These are phyloP conservation scores for Aspergillus bombycis DNA, from an alignment of 2,329 filamentous ascomycete genomes.

Conservation along the genomic window DNA sequence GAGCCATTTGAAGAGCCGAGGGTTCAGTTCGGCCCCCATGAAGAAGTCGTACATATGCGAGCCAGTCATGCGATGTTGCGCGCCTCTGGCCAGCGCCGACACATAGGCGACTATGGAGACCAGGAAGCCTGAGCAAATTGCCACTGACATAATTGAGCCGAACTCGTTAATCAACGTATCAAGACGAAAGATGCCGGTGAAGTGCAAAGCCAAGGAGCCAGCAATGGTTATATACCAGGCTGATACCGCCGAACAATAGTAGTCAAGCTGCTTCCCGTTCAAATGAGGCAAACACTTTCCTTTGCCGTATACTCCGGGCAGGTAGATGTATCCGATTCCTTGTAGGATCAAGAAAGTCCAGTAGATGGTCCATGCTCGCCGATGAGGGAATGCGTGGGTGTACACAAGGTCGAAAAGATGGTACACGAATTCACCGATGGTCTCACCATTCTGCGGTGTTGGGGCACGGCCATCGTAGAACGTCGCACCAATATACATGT, in stretches of 20 bases:
- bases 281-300: conserved; percentile 85
- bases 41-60: conserved; percentile 83
- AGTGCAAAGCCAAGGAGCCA: conserved; percentile 70
- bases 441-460: conserved; percentile 64
- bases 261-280: conserved; percentile 79
- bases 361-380: conserved; percentile 87
- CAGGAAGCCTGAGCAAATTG: conserved; percentile 84
- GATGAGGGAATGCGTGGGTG: conserved; percentile 78
- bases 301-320: conserved; percentile 84
- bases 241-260: conserved; percentile 88
- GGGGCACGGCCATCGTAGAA: conserved; percentile 88
- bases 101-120: conserved; percentile 81
- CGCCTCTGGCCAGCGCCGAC: conserved; percentile 78
- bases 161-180: conserved; percentile 94
- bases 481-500: conserved; percentile 95
- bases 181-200: conserved; percentile 79
- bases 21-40: conserved; percentile 86
- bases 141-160: conserved; percentile 86
- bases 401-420: conserved; percentile 74
- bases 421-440: conserved; percentile 67
- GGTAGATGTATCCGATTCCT: conserved; percentile 75
- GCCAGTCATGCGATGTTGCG: conserved; percentile 88
- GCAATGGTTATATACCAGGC: conserved; percentile 85
- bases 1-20: conserved; percentile 76
- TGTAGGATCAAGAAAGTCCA: conserved; percentile 90